Evolutionary conservation across 1,139 yeast genomes (phyloP).

Genomic region (Lodderomyces parapsilosis): DNA sequence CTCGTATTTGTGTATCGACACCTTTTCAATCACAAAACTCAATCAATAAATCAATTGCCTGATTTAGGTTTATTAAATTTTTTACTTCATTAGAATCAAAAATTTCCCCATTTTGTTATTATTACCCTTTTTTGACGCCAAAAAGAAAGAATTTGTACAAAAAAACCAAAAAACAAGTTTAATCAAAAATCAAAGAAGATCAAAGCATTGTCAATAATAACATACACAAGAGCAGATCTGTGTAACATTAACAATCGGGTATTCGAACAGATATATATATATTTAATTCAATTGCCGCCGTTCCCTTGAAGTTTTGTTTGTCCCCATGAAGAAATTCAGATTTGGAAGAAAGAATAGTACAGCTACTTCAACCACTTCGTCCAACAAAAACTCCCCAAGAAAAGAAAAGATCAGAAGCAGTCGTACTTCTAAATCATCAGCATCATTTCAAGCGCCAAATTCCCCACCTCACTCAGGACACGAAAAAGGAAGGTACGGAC

Average conservation of each 20-base stretch:
- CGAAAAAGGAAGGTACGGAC: background rate
- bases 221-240: constrained; percentile 3
- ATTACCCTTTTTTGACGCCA: constrained; percentile 1
- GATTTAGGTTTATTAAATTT: background rate
- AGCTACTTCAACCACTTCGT: constrained; percentile 2
- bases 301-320: background rate
- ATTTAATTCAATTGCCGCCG: background rate
- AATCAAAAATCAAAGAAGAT: too few species aligned
- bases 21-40: background rate
- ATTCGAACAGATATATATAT: constrained; percentile 1
- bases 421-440: constrained; percentile 1
- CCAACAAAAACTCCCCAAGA: background rate
- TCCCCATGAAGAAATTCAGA: background rate
- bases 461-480: background rate
- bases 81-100: background rate
- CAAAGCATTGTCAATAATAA: background rate
- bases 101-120: background rate
- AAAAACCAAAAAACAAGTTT: background rate
- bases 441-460: constrained; percentile 3
- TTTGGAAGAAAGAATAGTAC: constrained; percentile 4
- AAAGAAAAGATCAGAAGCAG: constrained; percentile 1
- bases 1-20: too few species aligned
- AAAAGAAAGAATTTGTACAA: too few species aligned
- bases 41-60: background rate
- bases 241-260: background rate